Base-by-base conservation (phyloP, 2,329 filamentous ascomycete species). In the Colletotrichum viniferum region DNA sequence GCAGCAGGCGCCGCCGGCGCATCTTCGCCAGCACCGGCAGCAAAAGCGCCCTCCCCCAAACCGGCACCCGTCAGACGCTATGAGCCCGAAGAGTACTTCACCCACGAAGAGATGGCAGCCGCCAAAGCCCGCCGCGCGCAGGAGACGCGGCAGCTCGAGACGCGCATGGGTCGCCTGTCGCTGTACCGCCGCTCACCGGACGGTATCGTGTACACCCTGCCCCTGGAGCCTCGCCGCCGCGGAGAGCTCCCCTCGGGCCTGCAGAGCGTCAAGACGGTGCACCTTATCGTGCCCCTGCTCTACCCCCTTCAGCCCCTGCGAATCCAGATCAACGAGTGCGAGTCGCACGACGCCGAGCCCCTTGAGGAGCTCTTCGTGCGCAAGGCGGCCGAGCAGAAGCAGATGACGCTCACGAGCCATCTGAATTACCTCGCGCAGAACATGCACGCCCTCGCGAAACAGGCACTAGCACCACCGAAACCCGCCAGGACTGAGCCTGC, bases 341-440 rank as follows among this genome's bases (percentile, higher is more conserved):
- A 91, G 24, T 87, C 89, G 0, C 82, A 86, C 14, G 92, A 93
- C 74, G 93, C 92, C 2, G 90, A 91, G 79, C 86, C 87, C 2
- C 87, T 95, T 3, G 93, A 96, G 82, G 87, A 89, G 67, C 86
- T 92, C 0, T 97, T 96, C 79, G 85, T 88, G 8, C 83, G 89
- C 73, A 92, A 90, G 82, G 88, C 90, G 18, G 84, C 83, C 30
- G 87, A 91, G 68, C 89, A 92, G 78, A 87, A 86, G 52, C 87
- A 92, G 56, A 87, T 93, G 85, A 92, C 89, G 12, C 83, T 97
- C 71, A 94, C 94, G 85, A 93, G 91, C 74, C 93, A 95, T 78
- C 83, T 96, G 78, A 96, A 96, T 81, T 95, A 93, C 79, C 85
- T 96, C 9, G 88, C 91, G 3, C 92, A 94, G 81, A 95, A 95